Evolutionary conservation across 106 monocot species (phyloP), one percentile per base, ranked within the genome.

Genomic region (Phalaenopsis equestris): DNA sequence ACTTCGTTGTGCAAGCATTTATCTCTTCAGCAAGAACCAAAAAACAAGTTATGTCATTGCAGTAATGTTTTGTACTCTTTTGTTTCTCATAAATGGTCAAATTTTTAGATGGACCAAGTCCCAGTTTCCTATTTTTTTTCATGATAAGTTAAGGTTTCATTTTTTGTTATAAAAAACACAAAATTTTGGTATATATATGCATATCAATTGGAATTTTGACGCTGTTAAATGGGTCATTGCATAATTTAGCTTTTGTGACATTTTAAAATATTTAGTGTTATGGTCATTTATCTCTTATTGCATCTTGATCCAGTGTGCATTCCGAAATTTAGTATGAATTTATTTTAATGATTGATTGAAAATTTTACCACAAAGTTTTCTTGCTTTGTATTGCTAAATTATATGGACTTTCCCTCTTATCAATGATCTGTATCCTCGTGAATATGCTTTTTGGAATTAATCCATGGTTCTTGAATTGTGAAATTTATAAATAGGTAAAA

Each of bases 1-100:
- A 94, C 47, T 97, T 92, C 80, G 92, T 90, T 78, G 86, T 92
- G 78, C 97, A 97, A 89, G 90, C 97, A 79, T 73, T 97, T 70
- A 75, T 97, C 78, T 86, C 94, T 80, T 97, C 97, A 47, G 83
- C 86, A 61, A 94, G 80, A 84, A 87, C 87, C 56, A 78, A 68
- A 67, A 83, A 80, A 80, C 94, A 97, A 55, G 97, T 97, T 30
- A 94, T 72, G 88, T 61, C 21, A 61, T 38, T 11, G 38, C 10
- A 70, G 23, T 14, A 12, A 38, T 39, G 64, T 24, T 65, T 24
- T 65, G 8, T 5, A 21, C 8, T 65, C 0, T 64, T 65, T 21
- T 65, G 64, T 65, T 61, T 10, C 21, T 52, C 11, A 14, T 65
- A 5, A 5, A 65, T 65, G 8, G 21, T 16, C 36, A 5, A n/a